phyloP scores from a whole-genome alignment of 2,329 filamentous ascomycete genomes.

The Ascochyta lentis region DNA sequence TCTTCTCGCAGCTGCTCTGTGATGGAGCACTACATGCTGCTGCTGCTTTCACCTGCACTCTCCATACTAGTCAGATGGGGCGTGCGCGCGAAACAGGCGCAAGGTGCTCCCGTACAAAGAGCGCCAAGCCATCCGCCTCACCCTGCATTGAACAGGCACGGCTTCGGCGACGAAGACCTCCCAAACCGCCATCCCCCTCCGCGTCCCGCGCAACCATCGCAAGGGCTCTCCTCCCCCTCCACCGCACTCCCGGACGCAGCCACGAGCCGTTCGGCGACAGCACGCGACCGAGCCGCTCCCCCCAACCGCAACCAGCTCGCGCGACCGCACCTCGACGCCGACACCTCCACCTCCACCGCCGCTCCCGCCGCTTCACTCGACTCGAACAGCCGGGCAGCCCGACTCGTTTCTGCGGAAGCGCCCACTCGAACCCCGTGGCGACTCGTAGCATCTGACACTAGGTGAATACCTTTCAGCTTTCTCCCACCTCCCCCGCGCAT shows the following conservation, averaged over 20 bases:
- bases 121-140: slow-evolving; percentile 29
- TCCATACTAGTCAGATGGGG: background rate
- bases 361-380: slow-evolving; percentile 41
- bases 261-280: slow-evolving; percentile 29
- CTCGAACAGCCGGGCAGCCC: slow-evolving; percentile 29
- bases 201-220: slow-evolving; percentile 37
- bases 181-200: slow-evolving; percentile 38
- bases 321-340: slow-evolving; percentile 32
- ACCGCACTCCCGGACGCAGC: slow-evolving; percentile 35
- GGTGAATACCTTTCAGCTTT: slow-evolving; percentile 46
- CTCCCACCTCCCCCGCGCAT: slow-evolving; percentile 24
- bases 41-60: background rate
- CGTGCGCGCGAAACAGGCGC: background rate
- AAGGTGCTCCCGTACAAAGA: slow-evolving; percentile 9
- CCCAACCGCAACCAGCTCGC: slow-evolving; percentile 18
- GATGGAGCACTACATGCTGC: background rate
- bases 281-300: slow-evolving; percentile 30
- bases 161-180: slow-evolving; percentile 15
- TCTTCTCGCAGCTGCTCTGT: background rate
- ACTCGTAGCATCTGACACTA: slow-evolving; percentile 48
- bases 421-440: slow-evolving; percentile 48
- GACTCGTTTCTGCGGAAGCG: slow-evolving; percentile 51
- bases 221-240: slow-evolving; percentile 34
- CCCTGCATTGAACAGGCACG: slow-evolving; percentile 20
- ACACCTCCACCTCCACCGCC: slow-evolving; percentile 42